Base-by-base conservation (phyloP, 176 grass and related monocot genomes). In the Hordeum marinum region DNA sequence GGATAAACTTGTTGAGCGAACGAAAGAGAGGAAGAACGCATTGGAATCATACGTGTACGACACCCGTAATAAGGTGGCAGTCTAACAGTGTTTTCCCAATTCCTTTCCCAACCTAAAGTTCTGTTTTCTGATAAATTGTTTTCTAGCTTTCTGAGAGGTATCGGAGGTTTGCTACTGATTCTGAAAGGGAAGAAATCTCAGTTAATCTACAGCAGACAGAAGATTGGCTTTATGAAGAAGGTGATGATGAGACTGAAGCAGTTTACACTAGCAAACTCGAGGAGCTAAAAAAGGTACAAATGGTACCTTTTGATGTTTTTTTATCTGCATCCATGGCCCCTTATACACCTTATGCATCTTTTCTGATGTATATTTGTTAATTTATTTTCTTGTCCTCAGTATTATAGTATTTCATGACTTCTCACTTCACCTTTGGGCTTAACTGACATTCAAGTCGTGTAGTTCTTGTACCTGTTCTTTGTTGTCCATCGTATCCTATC, bases 171-270 rank as follows among this genome's bases (percentile, higher is more conserved):
- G 91, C 94, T 72, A 96, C 81, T 88, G 93, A 99, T 89, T 90
- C 88, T 21, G 96, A 99, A 89, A 96, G 78, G 84, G 93, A 96
- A 84, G 90, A 79, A 64, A 90, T 96, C 76, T 94, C 96, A 78
- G 29, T 75, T 79, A 94, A 77, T 60, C 83, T 99, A 75, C 96
- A 99, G 67, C 88, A 94, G 63, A 99, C 91, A 65, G 96, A 96
- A 94, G 91, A 96, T 12, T 99, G 96, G 94, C 96, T 99, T 76
- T 99, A 99, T 21, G 96, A 96, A 88, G 96, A 99, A 88, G 96
- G 96, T 76, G 96, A 96, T 88, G 92, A 96, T 91, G 96, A 99
- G 83, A 96, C 91, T 46, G 96, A 96, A 91, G 88, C 76, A 2
- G 91, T 94, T 94, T 99, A 99, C 87, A 83, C 40, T 68, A 73